These are phyloP conservation scores for Podospora appendiculata DNA, from an alignment of 495 filamentous ascomycete genomes.

Conservation along the genomic window DNA sequence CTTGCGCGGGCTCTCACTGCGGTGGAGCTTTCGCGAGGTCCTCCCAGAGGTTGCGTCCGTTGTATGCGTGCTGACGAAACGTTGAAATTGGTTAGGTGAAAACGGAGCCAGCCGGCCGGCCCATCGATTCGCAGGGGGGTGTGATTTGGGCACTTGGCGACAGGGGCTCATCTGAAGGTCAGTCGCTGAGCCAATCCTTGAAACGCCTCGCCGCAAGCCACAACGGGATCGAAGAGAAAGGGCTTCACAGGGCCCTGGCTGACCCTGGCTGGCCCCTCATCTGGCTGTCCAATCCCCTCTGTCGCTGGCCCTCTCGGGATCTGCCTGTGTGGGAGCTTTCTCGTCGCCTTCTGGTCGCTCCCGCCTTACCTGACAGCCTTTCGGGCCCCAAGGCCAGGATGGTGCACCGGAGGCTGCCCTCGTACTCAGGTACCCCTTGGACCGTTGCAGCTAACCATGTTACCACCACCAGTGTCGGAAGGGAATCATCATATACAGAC, in stretches of 20 bases:
- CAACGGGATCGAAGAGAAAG: slow-evolving; percentile 4
- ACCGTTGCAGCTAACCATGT: slow-evolving; percentile 9
- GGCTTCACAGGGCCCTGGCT: not conserved
- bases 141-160: slow-evolving; percentile 23
- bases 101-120: slow-evolving; percentile 1
- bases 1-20: no score
- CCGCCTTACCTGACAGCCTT: slow-evolving; percentile 1
- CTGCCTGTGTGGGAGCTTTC: not conserved
- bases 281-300: slow-evolving; percentile 2
- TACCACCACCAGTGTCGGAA: not conserved
- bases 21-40: no score
- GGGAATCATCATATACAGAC: slow-evolving; percentile 10
- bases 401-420: no score
- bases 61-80: slow-evolving; percentile 9
- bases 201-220: slow-evolving; percentile 14
- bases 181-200: slow-evolving; percentile 23
- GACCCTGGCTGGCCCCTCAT: not conserved
- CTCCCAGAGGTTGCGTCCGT: no score
- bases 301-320: not conserved
- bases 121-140: slow-evolving; percentile 14
- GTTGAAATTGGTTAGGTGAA: slow-evolving; percentile 8
- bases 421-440: not conserved
- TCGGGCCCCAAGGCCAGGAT: not conserved
- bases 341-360: not conserved
- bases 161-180: slow-evolving; percentile 19